Conservation (phyloP, 352 stramenopile genomes). For the Saprolegnia parasitica region DNA sequence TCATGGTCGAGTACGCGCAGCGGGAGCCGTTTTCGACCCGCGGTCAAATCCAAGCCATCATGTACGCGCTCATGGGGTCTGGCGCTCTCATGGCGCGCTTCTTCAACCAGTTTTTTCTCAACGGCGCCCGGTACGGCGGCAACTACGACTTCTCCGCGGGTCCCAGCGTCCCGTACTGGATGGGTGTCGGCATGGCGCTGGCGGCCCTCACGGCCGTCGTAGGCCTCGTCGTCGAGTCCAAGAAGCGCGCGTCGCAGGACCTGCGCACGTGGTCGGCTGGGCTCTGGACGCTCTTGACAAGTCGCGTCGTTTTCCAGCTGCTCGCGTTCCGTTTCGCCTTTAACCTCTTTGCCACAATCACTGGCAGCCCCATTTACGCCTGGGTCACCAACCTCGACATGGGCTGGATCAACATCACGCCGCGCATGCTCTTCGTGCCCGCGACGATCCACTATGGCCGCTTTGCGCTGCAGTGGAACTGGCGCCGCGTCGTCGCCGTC, state of each 20-base stretch:
- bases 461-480: constrained; percentile 24
- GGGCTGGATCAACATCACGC: constrained; percentile 34
- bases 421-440: constrained; percentile 42
- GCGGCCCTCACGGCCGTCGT: constrained; percentile 34
- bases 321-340: constrained; percentile 24
- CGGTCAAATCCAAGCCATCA: constrained; percentile 50
- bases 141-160: constrained; percentile 51
- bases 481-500: constrained; percentile 11
- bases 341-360: constrained; percentile 27
- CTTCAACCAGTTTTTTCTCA: constrained; percentile 45
- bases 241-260: too few relatives aligned
- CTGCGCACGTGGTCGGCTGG: too few relatives aligned
- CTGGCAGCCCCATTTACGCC: constrained; percentile 32
- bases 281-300: constrained; percentile 50
- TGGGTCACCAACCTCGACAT: constrained; percentile 48
- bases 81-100: constrained; percentile 47
- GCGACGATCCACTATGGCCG: constrained; percentile 23
- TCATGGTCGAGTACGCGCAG: constrained; percentile 73
- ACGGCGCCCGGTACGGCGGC: constrained; percentile 48
- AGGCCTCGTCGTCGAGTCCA: constrained; percentile 41
- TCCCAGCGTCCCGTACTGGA: constrained; percentile 30
- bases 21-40: constrained; percentile 48
- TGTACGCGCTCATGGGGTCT: constrained; percentile 45
- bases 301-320: constrained; percentile 22
- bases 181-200: constrained; percentile 32